Conservation (phyloP, 768 basidiomycete genomes). For the Agrocybe praecox region DNA sequence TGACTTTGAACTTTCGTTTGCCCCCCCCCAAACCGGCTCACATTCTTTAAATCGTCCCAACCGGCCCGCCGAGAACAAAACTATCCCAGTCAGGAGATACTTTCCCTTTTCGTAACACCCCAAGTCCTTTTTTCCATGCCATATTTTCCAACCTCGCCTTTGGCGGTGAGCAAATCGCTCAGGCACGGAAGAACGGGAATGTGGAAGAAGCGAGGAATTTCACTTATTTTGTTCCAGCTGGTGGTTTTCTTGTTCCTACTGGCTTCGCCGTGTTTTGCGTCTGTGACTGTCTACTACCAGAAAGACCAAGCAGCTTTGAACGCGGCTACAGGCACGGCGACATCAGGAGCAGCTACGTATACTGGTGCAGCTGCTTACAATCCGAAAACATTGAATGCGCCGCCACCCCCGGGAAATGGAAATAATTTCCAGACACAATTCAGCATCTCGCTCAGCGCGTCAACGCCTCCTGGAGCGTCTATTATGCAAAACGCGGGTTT, state of each 20-base stretch:
- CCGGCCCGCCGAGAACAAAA: not conserved
- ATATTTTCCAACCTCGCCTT: not conserved
- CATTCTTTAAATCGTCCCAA: no score
- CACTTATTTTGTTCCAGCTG: not conserved
- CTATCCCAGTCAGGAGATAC: not conserved
- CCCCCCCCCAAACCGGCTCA: no score
- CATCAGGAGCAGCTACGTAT: slow-evolving; percentile 41
- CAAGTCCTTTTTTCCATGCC: not conserved
- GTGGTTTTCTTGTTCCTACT: not conserved
- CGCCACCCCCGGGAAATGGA: slow-evolving; percentile 49
- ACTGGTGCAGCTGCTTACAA: slow-evolving; percentile 60
- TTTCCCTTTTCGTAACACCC: not conserved
- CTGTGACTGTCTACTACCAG: slow-evolving; percentile 39
- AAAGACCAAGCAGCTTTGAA: slow-evolving; percentile 28
- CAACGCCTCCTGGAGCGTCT: slow-evolving; percentile 33
- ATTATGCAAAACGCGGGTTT: slow-evolving; percentile 41
- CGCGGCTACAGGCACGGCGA: slow-evolving; percentile 21
- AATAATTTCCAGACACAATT: slow-evolving; percentile 44
- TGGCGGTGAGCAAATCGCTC: no score
- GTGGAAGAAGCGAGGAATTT: no score
- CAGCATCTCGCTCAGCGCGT: slow-evolving; percentile 41
- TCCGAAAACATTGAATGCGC: slow-evolving; percentile 48
- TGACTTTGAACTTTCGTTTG: no score
- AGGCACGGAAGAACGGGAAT: no score
- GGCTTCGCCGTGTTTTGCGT: slow-evolving; percentile 11